A percentile compares a stretch with the other conserved stretches of the same genome.
phyloP scores from a whole-genome alignment of 139 green algal species.

The Haematococcus lacustris region DNA sequence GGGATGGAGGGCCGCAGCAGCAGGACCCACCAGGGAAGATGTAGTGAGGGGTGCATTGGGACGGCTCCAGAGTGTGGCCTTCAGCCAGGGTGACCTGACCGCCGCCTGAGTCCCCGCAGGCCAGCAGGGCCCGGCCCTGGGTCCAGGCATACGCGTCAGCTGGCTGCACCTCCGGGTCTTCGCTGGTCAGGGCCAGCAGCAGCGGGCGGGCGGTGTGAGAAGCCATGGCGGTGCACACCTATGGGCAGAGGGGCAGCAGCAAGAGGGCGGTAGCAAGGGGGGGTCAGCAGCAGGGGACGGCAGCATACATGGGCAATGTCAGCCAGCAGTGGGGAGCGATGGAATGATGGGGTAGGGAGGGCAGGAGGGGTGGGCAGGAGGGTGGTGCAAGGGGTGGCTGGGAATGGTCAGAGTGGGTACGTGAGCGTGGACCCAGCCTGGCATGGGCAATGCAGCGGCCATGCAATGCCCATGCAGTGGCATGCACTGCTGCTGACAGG shows the following conservation, averaged over 20 bases:
- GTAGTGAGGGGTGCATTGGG: constrained; percentile 45
- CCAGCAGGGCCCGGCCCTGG: constrained; percentile 34
- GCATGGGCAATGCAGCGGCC: too few relatives aligned
- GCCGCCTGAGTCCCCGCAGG: constrained; percentile 8
- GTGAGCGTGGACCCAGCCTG: too few relatives aligned
- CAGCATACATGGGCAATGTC: too few relatives aligned
- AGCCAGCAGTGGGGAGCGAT: not conserved
- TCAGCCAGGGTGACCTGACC: constrained; percentile 14
- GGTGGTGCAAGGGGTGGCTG: too few relatives aligned
- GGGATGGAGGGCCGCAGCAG: not conserved
- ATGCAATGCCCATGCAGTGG: too few relatives aligned
- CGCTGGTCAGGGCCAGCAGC: constrained; percentile 61
- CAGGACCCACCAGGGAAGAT: constrained; percentile 64
- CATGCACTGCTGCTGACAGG: too few relatives aligned
- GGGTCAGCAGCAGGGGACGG: too few relatives aligned
- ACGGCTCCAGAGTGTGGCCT: constrained; percentile 19
- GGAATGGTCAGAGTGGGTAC: too few relatives aligned
- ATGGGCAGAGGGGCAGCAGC: too few relatives aligned
- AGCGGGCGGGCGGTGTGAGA: constrained; percentile 51
- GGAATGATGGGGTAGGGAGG: not conserved
- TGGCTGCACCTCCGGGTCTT: constrained; percentile 45
- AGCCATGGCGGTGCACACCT: constrained; percentile 36
- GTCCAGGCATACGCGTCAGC: constrained; percentile 63
- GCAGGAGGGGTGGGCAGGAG: too few relatives aligned
- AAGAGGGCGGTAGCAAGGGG: too few relatives aligned